Percentiles rank a stretch among this genome's conserved stretches.
These are phyloP conservation scores for Fusarium chuoi DNA, from an alignment of 2,329 filamentous ascomycete species.

Conservation along the genomic window DNA sequence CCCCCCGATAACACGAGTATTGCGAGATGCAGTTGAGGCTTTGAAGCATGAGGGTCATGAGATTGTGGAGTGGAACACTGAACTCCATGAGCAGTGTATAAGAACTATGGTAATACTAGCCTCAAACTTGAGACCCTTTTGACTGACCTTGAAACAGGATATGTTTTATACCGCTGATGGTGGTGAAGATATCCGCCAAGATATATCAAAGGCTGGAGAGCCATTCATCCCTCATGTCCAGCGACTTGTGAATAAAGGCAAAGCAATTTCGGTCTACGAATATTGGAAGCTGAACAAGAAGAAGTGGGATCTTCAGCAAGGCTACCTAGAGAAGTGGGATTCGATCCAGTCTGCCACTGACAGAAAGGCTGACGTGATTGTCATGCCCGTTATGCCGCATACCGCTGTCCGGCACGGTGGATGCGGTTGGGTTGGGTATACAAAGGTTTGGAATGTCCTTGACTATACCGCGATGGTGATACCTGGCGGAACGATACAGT, in stretches of 20 bases:
- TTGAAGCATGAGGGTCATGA: neutral
- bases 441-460: constrained; percentile 1
- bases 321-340: neutral
- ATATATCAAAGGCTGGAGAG: neutral
- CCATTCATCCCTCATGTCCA: neutral
- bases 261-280: neutral
- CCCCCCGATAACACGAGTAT: neutral
- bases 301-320: neutral
- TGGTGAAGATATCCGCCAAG: constrained; percentile 1
- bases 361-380: neutral
- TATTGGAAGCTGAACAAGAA: constrained; percentile 3
- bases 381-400: constrained; percentile 2
- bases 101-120: neutral
- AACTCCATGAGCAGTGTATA: constrained; percentile 1
- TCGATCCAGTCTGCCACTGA: neutral
- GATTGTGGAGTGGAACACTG: constrained; percentile 1
- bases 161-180: neutral
- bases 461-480: neutral
- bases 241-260: neutral
- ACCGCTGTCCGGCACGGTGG: neutral
- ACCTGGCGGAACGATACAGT: neutral
- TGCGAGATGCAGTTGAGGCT: neutral
- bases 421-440: constrained; percentile 5
- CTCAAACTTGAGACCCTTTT: rapidly evolving
- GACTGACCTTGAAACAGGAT: neutral